phyloP scores from a whole-genome alignment of 1,284 basidiomycete genomes.

The Cryptococcus sp. region DNA sequence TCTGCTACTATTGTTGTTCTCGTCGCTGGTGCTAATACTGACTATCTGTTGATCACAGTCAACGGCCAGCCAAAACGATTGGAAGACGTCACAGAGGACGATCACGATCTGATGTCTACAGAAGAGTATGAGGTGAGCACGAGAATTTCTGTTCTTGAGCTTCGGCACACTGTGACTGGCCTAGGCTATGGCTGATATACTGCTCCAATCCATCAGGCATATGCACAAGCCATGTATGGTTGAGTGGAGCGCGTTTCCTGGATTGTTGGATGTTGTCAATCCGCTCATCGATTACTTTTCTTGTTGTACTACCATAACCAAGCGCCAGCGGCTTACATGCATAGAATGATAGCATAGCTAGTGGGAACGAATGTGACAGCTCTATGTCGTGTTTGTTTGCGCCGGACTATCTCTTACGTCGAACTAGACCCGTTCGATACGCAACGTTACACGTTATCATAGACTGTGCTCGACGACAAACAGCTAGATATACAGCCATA shows the following conservation, averaged over 20 bases:
- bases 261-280: neutral
- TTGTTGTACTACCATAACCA: neutral
- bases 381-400: neutral
- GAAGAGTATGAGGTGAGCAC: conserved; percentile 52
- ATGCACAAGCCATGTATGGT: conserved; percentile 20
- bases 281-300: too few species aligned
- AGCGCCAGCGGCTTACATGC: neutral
- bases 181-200: too few species aligned
- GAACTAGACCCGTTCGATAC: neutral
- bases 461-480: neutral
- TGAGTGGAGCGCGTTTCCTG: neutral
- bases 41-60: conserved; percentile 23
- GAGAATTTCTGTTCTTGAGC: neutral
- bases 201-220: conserved; percentile 6
- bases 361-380: neutral
- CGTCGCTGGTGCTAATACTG: conserved; percentile 5
- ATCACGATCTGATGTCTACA: conserved; percentile 52
- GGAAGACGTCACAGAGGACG: conserved; percentile 49
- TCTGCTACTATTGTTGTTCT: neutral
- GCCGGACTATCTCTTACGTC: neutral
- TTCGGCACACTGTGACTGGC: neutral
- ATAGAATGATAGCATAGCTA: neutral
- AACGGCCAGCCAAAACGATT: conserved; percentile 44
- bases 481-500: neutral
- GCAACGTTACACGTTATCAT: neutral